These are phyloP conservation scores for Tilletia indica DNA, from an alignment of 1,284 basidiomycete genomes.

Conservation along the genomic window DNA sequence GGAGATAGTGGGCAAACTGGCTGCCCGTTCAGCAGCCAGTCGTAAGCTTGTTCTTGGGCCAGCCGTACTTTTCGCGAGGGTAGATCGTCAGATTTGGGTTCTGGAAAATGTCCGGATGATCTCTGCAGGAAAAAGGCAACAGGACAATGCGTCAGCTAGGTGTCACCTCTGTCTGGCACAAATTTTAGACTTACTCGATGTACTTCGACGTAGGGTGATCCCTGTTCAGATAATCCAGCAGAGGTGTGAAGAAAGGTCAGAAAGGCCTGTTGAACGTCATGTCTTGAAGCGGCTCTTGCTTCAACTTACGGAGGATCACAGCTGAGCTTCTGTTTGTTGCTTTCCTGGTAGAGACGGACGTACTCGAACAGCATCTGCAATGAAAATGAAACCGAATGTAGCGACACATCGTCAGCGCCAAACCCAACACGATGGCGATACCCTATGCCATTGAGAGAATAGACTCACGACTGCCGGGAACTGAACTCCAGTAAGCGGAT, in stretches of 20 bases:
- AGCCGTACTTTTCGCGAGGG: constrained; percentile 31
- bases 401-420: neutral
- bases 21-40: constrained; percentile 31
- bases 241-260: neutral
- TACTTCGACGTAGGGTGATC: constrained; percentile 51
- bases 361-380: constrained; percentile 33
- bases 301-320: constrained; percentile 37
- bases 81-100: constrained; percentile 50
- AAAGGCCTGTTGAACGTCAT: neutral
- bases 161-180: neutral
- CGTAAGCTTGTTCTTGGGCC: constrained; percentile 43
- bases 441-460: neutral
- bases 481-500: constrained; percentile 19
- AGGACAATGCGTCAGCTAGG: neutral
- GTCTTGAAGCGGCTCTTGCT: too few species aligned
- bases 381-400: neutral
- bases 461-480: constrained; percentile 13
- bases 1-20: neutral
- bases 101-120: constrained; percentile 45
- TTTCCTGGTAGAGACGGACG: constrained; percentile 48
- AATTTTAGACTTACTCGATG: constrained; percentile 27
- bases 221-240: neutral
- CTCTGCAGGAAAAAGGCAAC: constrained; percentile 13
- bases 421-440: neutral
- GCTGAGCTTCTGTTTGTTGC: constrained; percentile 26